Evolutionary conservation across 306 rosid genomes (phyloP), one percentile per base, ranked within the genome.

Genomic region (Argentina anserina): DNA sequence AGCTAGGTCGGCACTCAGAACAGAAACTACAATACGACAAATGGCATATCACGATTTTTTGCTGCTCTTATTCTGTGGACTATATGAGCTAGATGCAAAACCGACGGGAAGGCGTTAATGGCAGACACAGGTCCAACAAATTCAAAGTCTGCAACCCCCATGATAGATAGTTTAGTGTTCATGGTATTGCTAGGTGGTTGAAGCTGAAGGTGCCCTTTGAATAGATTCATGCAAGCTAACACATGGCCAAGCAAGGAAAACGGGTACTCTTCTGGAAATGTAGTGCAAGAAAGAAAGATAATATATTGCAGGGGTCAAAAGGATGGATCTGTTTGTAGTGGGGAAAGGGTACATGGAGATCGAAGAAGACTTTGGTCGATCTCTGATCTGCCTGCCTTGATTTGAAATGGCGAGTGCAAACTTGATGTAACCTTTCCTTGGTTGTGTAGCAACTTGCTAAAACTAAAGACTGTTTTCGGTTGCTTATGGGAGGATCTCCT

Each of bases 391-490:
- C 65, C 40, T 59, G 21, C 39, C 34, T 28, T 14, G 65, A 59
- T 59, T 59, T 59, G 65, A 59, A 59, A 59, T 59, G 21, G 43
- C 17, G 33, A 28, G 5, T 53, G 72, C 69, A 65, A 65, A 17
- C 75, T 80, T 81, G 90, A 83, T 64, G 86, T 81, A 83, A 83
- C 88, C 36, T 70, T 73, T 78, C 81, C 74, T 84, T 85, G 72
- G 81, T 72, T 77, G 78, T 78, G 79, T 79, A 82, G 86, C 81
- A 60, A 62, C 65, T 62, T 62, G 13, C 25, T 6, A 61, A 43
- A 53, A 28, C 62, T 78, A 12, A 21, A 29, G 7, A 69, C 9
- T 25, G 36, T 8, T 6, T 23, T 18, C 55, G 33, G n/a, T 50
- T 11, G 25, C 13, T 5, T 26, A 1, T 25, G 39, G 13, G 6